A percentile compares a stretch with the other conserved stretches of the same genome.
These are phyloP conservation scores for thale cress (Arabidopsis thaliana) DNA, from an alignment of 345 rosid genomes.

Conservation along the genomic window DNA sequence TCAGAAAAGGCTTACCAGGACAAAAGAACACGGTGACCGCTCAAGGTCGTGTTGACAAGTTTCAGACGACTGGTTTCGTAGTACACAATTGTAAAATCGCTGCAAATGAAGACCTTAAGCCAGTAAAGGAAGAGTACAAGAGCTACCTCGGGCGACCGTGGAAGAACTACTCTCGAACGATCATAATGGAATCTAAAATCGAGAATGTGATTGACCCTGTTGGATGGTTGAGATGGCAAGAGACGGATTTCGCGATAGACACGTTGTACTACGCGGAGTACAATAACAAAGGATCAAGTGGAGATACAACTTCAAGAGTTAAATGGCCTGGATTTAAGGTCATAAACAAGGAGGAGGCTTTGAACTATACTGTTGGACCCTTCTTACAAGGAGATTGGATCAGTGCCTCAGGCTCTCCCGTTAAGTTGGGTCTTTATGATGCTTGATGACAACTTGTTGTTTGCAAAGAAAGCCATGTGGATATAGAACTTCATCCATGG, in stretches of 20 bases:
- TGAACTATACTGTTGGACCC: slow-evolving; percentile 58
- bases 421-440: slow-evolving; percentile 50
- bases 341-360: slow-evolving; percentile 55
- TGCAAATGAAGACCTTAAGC: slow-evolving; percentile 52
- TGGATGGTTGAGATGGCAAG: slow-evolving; percentile 72
- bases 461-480: not conserved
- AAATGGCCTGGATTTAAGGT: slow-evolving; percentile 73
- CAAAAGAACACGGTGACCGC: slow-evolving; percentile 66
- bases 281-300: slow-evolving; percentile 70
- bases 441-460: slow-evolving; percentile 28
- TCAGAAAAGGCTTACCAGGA: slow-evolving; percentile 59
- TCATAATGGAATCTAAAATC: slow-evolving; percentile 73
- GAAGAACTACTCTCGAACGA: slow-evolving; percentile 68
- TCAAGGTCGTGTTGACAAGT: slow-evolving; percentile 61
- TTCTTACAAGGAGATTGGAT: slow-evolving; percentile 71
- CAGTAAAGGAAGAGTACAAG: slow-evolving; percentile 47
- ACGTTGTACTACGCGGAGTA: slow-evolving; percentile 73
- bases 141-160: slow-evolving; percentile 87
- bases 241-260: slow-evolving; percentile 51
- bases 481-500: not conserved
- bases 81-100: slow-evolving; percentile 63
- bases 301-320: slow-evolving; percentile 55
- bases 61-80: slow-evolving; percentile 71
- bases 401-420: slow-evolving; percentile 43
- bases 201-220: slow-evolving; percentile 67